Evolutionary conservation across 2,329 filamentous ascomycete genomes (phyloP).

Genomic region (Arachnomyces sp.): DNA sequence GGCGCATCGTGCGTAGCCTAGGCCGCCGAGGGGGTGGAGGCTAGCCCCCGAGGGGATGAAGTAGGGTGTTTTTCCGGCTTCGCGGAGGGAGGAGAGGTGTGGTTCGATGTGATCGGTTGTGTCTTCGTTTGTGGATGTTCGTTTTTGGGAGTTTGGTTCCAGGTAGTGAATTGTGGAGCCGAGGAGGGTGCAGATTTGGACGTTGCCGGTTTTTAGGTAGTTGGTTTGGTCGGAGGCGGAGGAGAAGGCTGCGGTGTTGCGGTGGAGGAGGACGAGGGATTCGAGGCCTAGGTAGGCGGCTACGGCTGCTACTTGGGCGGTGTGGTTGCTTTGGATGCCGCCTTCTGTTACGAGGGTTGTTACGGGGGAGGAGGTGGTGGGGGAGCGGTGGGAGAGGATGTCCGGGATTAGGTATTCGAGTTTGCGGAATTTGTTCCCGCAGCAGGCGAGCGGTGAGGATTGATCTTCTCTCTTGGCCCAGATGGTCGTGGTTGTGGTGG

Average conservation of each 20-base stretch:
- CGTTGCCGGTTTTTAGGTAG: no score
- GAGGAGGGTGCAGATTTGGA: no score
- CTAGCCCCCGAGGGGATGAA: conserved; percentile 65
- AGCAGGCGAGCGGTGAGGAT: conserved; percentile 58
- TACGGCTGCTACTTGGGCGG: conserved; percentile 56
- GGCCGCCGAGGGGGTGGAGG: conserved; percentile 60
- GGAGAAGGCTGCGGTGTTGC: no score
- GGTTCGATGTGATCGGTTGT: no score
- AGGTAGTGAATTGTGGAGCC: no score
- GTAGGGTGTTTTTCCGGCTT: conserved; percentile 53
- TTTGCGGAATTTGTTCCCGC: conserved; percentile 63
- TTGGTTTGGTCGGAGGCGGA: no score
- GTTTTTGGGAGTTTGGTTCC: no score
- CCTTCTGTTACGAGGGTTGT: conserved; percentile 54
- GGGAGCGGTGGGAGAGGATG: conserved; percentile 47
- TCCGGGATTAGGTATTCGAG: conserved; percentile 61
- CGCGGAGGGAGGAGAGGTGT: conserved; percentile 2
- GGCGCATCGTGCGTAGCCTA: conserved; percentile 64
- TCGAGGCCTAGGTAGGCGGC: conserved; percentile 49
- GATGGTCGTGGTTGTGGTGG: conserved; percentile 33
- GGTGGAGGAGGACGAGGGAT: conserved; percentile 24
- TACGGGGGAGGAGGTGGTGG: no score
- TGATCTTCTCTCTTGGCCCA: conserved; percentile 67
- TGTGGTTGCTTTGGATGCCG: conserved; percentile 63
- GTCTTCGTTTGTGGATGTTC: no score